These are phyloP conservation scores for Sambucus nigra DNA, from an alignment of 129 eudicot species.

Conservation along the genomic window DNA sequence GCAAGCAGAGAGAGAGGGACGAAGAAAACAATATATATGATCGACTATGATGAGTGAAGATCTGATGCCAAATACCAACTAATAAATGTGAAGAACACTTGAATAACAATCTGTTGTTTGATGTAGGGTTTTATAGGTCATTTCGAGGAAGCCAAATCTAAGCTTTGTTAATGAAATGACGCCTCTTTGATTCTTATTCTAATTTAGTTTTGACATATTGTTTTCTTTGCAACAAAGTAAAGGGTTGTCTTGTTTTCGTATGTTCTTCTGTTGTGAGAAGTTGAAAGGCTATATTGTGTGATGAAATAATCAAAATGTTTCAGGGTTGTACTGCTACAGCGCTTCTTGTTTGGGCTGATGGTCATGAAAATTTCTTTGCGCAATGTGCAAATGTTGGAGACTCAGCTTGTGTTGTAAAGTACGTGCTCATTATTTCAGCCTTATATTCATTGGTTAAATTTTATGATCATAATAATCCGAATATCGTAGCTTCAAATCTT, in stretches of 20 bases:
- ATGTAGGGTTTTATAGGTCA: no score
- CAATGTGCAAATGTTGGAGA: conserved; percentile 99
- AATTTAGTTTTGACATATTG: conserved; percentile 1
- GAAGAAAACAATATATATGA: no score
- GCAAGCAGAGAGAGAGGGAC: no score
- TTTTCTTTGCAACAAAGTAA: no score
- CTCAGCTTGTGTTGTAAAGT: conserved; percentile 82
- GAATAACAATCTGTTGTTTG: no score
- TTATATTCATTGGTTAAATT: conserved; percentile 7
- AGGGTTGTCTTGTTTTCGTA: not conserved
- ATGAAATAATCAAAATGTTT: conserved; percentile 19
- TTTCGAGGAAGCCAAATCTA: no score
- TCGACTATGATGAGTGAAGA: no score
- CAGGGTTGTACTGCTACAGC: conserved; percentile 99
- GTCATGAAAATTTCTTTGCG: conserved; percentile 54
- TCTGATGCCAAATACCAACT: no score
- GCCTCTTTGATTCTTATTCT: not conserved
- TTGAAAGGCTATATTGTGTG: conserved; percentile 6
- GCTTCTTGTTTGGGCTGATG: conserved; percentile 88
- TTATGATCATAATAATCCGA: not conserved
- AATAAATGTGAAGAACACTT: no score
- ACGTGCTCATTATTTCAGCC: conserved; percentile 21
- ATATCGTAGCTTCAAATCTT: not conserved
- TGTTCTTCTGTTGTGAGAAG: not conserved
- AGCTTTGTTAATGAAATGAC: no score